phyloP scores from a whole-genome alignment of 176 grass and related monocot species.

The Phyllostachys edulis region DNA sequence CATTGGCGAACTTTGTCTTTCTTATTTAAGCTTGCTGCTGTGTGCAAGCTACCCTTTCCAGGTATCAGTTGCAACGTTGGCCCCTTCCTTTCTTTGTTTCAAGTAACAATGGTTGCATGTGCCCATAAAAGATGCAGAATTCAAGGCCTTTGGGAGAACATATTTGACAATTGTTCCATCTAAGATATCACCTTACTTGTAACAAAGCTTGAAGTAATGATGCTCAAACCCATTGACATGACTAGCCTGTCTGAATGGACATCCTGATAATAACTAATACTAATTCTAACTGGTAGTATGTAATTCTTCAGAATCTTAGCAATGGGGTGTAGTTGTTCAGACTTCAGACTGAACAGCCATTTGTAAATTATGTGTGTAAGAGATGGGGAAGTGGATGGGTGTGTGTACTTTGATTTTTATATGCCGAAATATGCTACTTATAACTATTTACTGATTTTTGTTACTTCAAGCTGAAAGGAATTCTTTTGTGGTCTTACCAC shows the following conservation, averaged over 20 bases:
- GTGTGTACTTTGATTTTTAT: no score
- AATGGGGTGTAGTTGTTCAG: no score
- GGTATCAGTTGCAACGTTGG: conserved; percentile 20
- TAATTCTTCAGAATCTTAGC: no score
- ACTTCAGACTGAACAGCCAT: no score
- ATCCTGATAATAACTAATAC: neutral
- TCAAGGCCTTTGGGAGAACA: neutral
- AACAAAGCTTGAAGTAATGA: neutral
- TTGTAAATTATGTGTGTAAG: no score
- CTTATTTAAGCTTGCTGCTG: neutral
- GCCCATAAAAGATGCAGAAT: neutral
- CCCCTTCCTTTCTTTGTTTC: neutral
- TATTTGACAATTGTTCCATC: neutral
- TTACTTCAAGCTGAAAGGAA: no score
- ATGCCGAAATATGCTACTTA: no score
- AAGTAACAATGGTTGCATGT: neutral
- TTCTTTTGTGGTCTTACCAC: no score
- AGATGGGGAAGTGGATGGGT: no score
- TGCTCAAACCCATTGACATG: neutral
- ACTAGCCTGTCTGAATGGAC: neutral
- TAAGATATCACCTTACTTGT: neutral
- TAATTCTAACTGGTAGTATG: no score
- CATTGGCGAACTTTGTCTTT: conserved; percentile 17
- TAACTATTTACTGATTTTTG: no score
- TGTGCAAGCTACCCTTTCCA: neutral